Percentiles rank a stretch among this genome's conserved stretches.
Evolutionary conservation across 176 grass and related monocot species (phyloP).

Genomic region (Musa beccarii): DNA sequence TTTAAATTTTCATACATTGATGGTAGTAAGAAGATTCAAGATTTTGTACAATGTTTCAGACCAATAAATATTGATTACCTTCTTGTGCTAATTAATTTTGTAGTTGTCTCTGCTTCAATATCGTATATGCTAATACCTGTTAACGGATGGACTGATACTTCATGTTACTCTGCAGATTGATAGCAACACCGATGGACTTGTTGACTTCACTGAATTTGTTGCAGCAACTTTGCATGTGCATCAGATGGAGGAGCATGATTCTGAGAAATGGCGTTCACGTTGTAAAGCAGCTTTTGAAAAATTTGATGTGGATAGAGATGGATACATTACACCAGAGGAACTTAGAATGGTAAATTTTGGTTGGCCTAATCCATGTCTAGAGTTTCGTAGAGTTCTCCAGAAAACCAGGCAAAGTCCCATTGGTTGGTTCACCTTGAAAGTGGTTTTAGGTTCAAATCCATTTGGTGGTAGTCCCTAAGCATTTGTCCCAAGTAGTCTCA

Average conservation of each 20-base stretch:
- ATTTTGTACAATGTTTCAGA: too few relatives aligned
- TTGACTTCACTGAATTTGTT: conserved; percentile 93
- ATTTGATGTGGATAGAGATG: conserved; percentile 92
- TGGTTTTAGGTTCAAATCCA: too few relatives aligned
- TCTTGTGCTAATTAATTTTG: neutral
- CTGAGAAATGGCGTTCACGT: conserved; percentile 66
- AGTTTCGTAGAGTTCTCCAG: too few relatives aligned
- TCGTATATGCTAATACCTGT: neutral
- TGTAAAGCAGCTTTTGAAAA: conserved; percentile 90
- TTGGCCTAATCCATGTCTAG: conserved; percentile 8
- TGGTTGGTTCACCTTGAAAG: too few relatives aligned
- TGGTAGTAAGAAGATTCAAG: too few relatives aligned
- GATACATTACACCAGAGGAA: conserved; percentile 95
- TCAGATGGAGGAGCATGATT: conserved; percentile 91
- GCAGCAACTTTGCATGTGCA: conserved; percentile 93
- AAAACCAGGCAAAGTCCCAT: too few relatives aligned
- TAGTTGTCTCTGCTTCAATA: neutral
- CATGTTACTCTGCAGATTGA: conserved; percentile 49
- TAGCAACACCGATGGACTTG: conserved; percentile 94
- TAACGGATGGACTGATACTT: neutral
- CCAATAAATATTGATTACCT: too few relatives aligned
- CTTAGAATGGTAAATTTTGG: conserved; percentile 74
- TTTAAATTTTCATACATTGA: neutral
- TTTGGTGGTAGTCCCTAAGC: too few relatives aligned
- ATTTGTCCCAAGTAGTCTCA: too few relatives aligned